Conservation (phyloP, 2,329 filamentous ascomycete species). For the Fusarium bactridioides region DNA sequence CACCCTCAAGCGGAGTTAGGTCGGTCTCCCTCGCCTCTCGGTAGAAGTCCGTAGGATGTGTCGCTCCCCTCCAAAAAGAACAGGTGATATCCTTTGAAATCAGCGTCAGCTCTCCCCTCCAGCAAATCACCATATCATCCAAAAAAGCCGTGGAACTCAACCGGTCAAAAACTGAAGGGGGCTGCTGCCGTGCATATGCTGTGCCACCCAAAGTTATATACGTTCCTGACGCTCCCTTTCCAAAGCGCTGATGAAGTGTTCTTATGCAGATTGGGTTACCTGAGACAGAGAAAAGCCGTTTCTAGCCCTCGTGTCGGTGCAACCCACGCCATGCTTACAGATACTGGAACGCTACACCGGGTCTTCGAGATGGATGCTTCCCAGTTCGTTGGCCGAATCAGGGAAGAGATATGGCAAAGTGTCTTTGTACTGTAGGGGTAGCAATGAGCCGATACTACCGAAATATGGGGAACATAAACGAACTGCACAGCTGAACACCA, state of each 20-base stretch:
- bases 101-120: not conserved
- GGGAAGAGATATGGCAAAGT: not conserved
- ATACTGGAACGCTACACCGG: not conserved
- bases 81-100: conserved; percentile 14
- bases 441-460: not conserved
- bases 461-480: conserved; percentile 14
- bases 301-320: conserved; percentile 9
- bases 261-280: conserved; percentile 5
- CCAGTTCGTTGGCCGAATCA: not conserved
- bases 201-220: conserved; percentile 3
- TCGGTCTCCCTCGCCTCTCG: not conserved
- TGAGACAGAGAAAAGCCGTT: not conserved
- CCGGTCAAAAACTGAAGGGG: conserved; percentile 25
- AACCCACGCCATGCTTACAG: conserved; percentile 1
- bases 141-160: conserved; percentile 27
- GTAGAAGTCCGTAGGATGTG: not conserved
- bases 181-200: conserved; percentile 22
- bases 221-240: not conserved
- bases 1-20: not conserved
- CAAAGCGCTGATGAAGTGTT: not conserved
- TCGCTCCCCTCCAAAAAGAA: conserved; percentile 9
- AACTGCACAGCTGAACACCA: not conserved
- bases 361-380: not conserved
- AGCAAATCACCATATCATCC: not conserved
- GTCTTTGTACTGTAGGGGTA: not conserved